A percentile compares a stretch with the other conserved stretches of the same genome.
Conservation (phyloP, 257 asterid genomes). For the Schizonepeta tenuifolia region DNA sequence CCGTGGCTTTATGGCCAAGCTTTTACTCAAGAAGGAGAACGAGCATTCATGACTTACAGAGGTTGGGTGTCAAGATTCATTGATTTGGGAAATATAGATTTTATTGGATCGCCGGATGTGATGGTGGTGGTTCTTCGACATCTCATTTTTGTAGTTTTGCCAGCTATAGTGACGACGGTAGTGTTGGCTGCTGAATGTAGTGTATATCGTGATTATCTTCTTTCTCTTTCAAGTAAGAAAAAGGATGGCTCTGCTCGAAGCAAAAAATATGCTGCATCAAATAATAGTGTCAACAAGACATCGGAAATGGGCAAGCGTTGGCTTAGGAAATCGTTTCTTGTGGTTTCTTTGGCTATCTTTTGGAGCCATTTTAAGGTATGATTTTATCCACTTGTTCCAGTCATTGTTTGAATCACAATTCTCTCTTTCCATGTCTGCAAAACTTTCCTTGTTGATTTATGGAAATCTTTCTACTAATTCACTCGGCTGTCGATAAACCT, state of each 20-base stretch:
- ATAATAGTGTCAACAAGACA: slow-evolving; percentile 17
- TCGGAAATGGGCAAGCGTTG: slow-evolving; percentile 43
- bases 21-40: slow-evolving; percentile 50
- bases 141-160: slow-evolving; percentile 72
- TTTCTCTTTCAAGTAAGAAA: slow-evolving; percentile 77
- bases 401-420: not conserved
- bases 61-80: slow-evolving; percentile 69
- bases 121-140: slow-evolving; percentile 90
- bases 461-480: not conserved
- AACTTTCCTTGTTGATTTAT: not conserved
- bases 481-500: not conserved
- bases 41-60: slow-evolving; percentile 81
- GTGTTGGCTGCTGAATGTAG: slow-evolving; percentile 75
- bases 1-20: slow-evolving; percentile 90
- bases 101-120: slow-evolving; percentile 85
- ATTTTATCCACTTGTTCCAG: not conserved
- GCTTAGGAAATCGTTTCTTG: slow-evolving; percentile 63
- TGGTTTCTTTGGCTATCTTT: slow-evolving; percentile 52
- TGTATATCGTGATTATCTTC: slow-evolving; percentile 52
- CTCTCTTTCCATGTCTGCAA: not conserved
- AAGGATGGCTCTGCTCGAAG: slow-evolving; percentile 56
- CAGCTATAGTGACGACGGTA: slow-evolving; percentile 48
- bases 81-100: slow-evolving; percentile 42
- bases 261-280: slow-evolving; percentile 31
- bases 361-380: slow-evolving; percentile 76